Evolutionary conservation across 2,329 filamentous ascomycete species (phyloP).

Genomic region (Alternaria ethzedia): DNA sequence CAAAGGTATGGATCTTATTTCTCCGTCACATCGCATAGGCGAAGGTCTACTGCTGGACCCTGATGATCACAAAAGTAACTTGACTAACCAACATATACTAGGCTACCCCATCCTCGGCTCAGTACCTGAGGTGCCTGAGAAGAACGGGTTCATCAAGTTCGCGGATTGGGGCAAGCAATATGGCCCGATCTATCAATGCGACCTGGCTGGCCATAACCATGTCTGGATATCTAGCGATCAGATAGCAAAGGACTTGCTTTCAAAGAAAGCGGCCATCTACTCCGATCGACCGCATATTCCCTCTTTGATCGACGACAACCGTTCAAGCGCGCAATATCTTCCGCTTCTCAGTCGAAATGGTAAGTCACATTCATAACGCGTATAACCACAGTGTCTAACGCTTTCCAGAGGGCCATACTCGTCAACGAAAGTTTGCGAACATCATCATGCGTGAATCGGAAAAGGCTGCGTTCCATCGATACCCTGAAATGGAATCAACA

Average conservation of each 20-base stretch:
- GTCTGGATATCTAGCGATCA: slow-evolving; percentile 55
- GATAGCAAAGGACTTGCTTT: slow-evolving; percentile 52
- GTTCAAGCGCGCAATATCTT: slow-evolving; percentile 54
- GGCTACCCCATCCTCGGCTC: slow-evolving; percentile 53
- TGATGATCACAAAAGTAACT: background rate
- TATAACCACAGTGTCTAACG: slow-evolving; percentile 19
- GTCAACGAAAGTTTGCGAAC: slow-evolving; percentile 55
- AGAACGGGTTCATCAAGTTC: slow-evolving; percentile 54
- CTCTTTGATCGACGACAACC: slow-evolving; percentile 52
- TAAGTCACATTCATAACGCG: slow-evolving; percentile 17
- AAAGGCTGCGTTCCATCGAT: slow-evolving; percentile 50
- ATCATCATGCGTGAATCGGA: slow-evolving; percentile 55
- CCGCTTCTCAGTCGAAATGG: slow-evolving; percentile 54
- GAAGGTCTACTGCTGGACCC: background rate
- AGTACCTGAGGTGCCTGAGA: slow-evolving; percentile 52
- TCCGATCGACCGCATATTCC: slow-evolving; percentile 56
- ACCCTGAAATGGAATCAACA: slow-evolving; percentile 54
- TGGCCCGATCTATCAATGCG: slow-evolving; percentile 55
- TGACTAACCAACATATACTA: slow-evolving; percentile 27
- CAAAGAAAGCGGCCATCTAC: slow-evolving; percentile 55
- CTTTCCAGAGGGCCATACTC: slow-evolving; percentile 46
- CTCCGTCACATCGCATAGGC: slow-evolving; percentile 1
- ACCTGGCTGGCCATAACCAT: slow-evolving; percentile 54
- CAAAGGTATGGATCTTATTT: slow-evolving; percentile 42
- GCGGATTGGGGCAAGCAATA: slow-evolving; percentile 54